Evolutionary conservation across 2,329 filamentous ascomycete genomes (phyloP).

Genomic region (Pyrenochaeta sp.): DNA sequence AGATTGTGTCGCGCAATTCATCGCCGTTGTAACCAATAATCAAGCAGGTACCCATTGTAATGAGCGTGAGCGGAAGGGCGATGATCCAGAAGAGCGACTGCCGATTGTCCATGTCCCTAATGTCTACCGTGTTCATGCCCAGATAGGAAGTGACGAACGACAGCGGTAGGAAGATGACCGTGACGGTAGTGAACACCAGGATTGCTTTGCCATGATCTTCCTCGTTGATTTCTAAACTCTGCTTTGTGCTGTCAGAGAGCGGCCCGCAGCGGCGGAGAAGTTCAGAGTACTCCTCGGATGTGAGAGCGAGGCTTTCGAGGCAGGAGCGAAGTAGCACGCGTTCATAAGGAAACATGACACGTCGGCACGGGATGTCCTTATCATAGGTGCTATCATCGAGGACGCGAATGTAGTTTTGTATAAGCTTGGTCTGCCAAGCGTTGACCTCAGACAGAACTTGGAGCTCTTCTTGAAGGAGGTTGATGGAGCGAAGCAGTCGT

Average conservation of each 20-base stretch:
- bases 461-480: slow-evolving; percentile 45
- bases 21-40: slow-evolving; percentile 43
- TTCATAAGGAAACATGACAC: slow-evolving; percentile 34
- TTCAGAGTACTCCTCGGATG: slow-evolving; percentile 35
- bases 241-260: slow-evolving; percentile 43
- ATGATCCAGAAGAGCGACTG: slow-evolving; percentile 53
- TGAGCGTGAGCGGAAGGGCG: slow-evolving; percentile 37
- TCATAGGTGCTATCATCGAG: slow-evolving; percentile 37
- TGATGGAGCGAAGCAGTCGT: slow-evolving; percentile 43
- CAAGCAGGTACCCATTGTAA: slow-evolving; percentile 35
- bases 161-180: slow-evolving; percentile 55
- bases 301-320: slow-evolving; percentile 28
- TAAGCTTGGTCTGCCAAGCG: slow-evolving; percentile 36
- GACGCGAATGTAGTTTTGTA: slow-evolving; percentile 34
- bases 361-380: slow-evolving; percentile 26
- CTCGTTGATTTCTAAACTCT: slow-evolving; percentile 46
- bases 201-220: slow-evolving; percentile 55
- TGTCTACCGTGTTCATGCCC: slow-evolving; percentile 53
- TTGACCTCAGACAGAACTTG: slow-evolving; percentile 33
- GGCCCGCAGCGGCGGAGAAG: slow-evolving; percentile 37
- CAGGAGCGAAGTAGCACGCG: slow-evolving; percentile 30
- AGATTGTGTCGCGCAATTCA: slow-evolving; percentile 25
- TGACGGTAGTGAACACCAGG: slow-evolving; percentile 56
- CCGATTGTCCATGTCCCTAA: slow-evolving; percentile 50
- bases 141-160: slow-evolving; percentile 56